Base-by-base conservation (phyloP, 805 yeast species). In the Metschnikowia koreensis region DNA sequence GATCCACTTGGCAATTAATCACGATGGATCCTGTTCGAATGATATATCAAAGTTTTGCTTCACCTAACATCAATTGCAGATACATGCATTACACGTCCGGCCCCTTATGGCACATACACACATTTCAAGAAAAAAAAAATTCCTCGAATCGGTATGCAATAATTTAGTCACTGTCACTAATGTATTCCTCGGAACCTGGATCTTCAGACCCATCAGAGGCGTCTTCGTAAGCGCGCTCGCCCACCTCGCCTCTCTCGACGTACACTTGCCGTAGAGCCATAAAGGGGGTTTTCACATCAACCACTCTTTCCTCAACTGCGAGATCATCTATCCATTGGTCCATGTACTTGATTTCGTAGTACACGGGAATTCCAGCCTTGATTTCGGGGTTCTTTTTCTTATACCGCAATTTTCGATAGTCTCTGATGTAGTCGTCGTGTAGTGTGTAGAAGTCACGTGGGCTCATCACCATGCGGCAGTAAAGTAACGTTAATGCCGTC, bases 281-380 rank as follows among this genome's bases (percentile, higher is more conserved):
- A 57, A 89, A 56, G 0, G 97, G 96, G 44, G 93, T 63, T 2
- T 88, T 81, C 47, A 91, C 70, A 44, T 89, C 97, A 58, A 87
- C 80, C 17, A 87, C 85, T 53, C 89, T 76, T 38, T 80, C 81
- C 36, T 78, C 73, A 1, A 63, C 71, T 27, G 86, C 65, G 44
- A 93, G 64, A 39, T 70, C 68, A 60, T 93, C 97, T 0, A 83
- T 79, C 62, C 85, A 80, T 62, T 85, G 93, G 66, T 93, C 98
- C 70, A 93, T 75, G 61, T 82, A 78, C 6, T 60, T 60, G 17
- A 73, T 33, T 22, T 73, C 69, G 48, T 82, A 66, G 34, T 64
- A 70, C 8, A 64, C 58, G 2, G 71, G 67, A 1, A 54, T 68
- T 5, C 66, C 68, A 6, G 52, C 33, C 31, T 42, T 51, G 26